Base-by-base conservation (phyloP, 306 rosid genomes). In the Pterocarpus macrocarpus region DNA sequence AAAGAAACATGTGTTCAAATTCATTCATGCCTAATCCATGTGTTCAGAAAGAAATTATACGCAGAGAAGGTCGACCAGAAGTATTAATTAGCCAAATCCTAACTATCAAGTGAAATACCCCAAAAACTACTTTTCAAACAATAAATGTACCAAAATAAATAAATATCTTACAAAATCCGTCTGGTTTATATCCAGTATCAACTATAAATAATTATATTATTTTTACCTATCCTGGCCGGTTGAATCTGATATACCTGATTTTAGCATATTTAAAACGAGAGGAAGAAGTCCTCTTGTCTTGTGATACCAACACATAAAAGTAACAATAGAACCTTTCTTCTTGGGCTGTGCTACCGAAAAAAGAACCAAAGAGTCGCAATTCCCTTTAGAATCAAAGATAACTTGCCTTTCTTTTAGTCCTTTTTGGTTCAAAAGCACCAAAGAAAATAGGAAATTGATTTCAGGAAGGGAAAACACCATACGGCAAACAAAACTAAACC, bases 261-360 rank as follows among this genome's bases (percentile, higher is more conserved):
- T 22, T 0, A 43, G 2, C 8, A 43, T 5, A 43, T 5, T 8
- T 43, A 43, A 38, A 38, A 38, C 41, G 4, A 38, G 41, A 38
- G 3, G 41, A 38, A 36, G 39, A 36, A 38, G 41, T 2, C 30
- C 41, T 57, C 17, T 57, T 17, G 4, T 49, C 8, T 16, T 16
- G 16, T 62, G 34, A 33, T 15, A 13, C 13, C 41, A 36, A 36
- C 47, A 64, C n/a, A 3, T 38, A n/a, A 2, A 35, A 28, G 28
- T 64, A 64, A 36, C 41, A 14, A 64, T 15, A 64, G 47, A 36
- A 64, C 49, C 69, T 64, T 64, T n/a, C 69, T 6, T 64, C 69
- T 12, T 64, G 69, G 38, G 41, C 41, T 33, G 5, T 38, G 49
- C 49, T 36, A 64, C 30, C 47, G 14, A 15, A 12, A 12, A 62